Percentiles rank a stretch among this genome's conserved stretches.
Evolutionary conservation across 345 rosid genomes (phyloP).

Genomic region (Zanthoxylum bungeanum): DNA sequence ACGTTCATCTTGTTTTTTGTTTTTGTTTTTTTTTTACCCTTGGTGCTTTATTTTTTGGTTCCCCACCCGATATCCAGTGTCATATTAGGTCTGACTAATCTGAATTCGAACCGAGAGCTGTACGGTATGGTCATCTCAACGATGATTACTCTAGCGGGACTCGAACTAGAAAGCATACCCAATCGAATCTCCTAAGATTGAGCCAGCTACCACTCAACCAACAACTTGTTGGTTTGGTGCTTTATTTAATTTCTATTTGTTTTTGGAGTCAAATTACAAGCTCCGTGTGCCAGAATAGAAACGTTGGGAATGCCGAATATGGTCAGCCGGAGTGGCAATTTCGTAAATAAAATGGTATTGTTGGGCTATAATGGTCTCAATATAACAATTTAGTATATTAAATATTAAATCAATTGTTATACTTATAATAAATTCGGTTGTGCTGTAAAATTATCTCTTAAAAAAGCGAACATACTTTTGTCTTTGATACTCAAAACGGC

Average conservation of each 20-base stretch:
- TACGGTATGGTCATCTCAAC: too few species aligned
- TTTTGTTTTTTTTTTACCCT: not conserved
- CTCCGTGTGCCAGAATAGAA: slow-evolving; percentile 15
- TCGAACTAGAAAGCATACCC: too few species aligned
- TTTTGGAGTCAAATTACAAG: not conserved
- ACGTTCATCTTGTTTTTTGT: not conserved
- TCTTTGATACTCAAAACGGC: slow-evolving; percentile 5
- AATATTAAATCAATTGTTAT: too few species aligned
- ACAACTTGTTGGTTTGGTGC: too few species aligned
- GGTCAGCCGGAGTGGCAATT: slow-evolving; percentile 17
- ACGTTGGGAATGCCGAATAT: not conserved
- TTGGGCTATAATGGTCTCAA: not conserved
- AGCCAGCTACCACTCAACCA: too few species aligned
- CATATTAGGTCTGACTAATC: too few species aligned
- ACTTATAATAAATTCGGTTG: not conserved
- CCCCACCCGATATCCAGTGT: too few species aligned
- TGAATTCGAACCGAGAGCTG: too few species aligned
- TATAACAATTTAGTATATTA: too few species aligned
- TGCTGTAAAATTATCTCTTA: not conserved
- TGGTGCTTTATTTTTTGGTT: not conserved
- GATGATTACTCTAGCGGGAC: too few species aligned
- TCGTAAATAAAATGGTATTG: not conserved
- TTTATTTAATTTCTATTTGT: not conserved
- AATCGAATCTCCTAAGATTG: too few species aligned
- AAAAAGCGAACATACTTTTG: not conserved